Evolutionary conservation across 352 stramenopile genomes (phyloP).

Genomic region (Globisporangium barbulae): DNA sequence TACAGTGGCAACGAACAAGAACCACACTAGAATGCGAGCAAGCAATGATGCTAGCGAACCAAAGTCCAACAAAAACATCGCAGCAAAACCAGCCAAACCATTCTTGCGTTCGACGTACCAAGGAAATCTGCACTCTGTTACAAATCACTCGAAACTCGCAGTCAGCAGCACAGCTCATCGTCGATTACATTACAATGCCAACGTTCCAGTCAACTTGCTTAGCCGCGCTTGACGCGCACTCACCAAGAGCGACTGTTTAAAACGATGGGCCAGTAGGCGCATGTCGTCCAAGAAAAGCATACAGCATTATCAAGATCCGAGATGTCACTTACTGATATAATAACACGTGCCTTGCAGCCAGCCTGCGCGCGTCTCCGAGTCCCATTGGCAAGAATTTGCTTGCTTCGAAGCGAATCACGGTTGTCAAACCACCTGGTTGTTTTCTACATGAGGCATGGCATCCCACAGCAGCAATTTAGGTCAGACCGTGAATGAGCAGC

Average conservation of each 20-base stretch:
- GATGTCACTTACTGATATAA: not conserved
- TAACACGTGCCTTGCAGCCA: not conserved
- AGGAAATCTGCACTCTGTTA: too few relatives aligned
- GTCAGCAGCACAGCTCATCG: too few relatives aligned
- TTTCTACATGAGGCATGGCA: conserved; percentile 21
- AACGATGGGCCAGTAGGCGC: not conserved
- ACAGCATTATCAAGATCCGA: not conserved
- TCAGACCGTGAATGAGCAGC: conserved; percentile 2
- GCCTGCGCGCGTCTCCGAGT: not conserved
- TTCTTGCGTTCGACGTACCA: too few relatives aligned
- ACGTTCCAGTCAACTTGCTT: not conserved
- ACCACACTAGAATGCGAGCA: not conserved
- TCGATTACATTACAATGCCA: too few relatives aligned
- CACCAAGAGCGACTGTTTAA: not conserved
- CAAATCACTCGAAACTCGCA: too few relatives aligned
- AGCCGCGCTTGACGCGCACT: not conserved
- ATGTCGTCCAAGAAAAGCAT: not conserved
- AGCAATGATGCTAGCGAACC: not conserved
- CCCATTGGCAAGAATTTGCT: not conserved
- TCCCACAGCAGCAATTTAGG: conserved; percentile 18
- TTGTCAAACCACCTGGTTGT: not conserved
- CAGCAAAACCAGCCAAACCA: not conserved
- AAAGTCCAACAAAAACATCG: not conserved
- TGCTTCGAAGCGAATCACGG: not conserved
- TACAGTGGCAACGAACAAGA: not conserved